Percentiles rank a stretch among this genome's conserved stretches.
phyloP scores from a whole-genome alignment of 768 basidiomycete genomes.

The Lactifluus echinatus region DNA sequence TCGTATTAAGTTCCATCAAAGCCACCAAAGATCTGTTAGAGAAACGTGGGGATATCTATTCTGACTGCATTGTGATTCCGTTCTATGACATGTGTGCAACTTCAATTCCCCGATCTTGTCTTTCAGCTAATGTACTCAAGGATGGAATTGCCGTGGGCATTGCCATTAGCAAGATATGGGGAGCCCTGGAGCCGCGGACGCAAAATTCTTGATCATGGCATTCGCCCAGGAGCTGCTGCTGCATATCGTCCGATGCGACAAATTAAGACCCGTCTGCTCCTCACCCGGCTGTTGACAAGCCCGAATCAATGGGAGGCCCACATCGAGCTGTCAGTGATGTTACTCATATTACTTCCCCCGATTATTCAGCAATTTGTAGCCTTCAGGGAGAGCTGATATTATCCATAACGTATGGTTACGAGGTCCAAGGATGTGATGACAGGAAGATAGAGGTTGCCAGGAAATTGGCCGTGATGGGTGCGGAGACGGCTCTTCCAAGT shows the following conservation, averaged over 20 bases:
- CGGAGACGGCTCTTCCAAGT: not conserved
- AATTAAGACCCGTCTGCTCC: not conserved
- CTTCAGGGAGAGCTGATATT: not conserved
- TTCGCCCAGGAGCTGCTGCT: not conserved
- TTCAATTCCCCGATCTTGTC: too few species aligned
- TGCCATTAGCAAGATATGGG: not conserved
- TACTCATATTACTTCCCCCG: not conserved
- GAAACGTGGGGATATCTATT: constrained; percentile 2
- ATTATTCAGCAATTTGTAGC: not conserved
- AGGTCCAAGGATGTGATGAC: not conserved
- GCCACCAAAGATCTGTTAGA: constrained; percentile 5
- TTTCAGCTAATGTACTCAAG: not conserved
- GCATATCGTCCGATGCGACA: not conserved
- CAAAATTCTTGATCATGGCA: not conserved
- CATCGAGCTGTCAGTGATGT: not conserved
- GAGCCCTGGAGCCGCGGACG: not conserved
- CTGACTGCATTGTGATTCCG: constrained; percentile 1
- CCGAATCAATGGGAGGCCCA: not conserved
- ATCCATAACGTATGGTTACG: constrained; percentile 7
- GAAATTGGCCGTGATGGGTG: not conserved
- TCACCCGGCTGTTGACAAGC: not conserved
- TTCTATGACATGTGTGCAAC: not conserved
- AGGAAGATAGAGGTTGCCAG: not conserved
- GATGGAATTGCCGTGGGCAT: not conserved
- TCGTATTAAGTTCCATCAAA: not conserved